Conservation (phyloP, 2,329 filamentous ascomycete species). For the Ceratocystis diversiconidia region DNA sequence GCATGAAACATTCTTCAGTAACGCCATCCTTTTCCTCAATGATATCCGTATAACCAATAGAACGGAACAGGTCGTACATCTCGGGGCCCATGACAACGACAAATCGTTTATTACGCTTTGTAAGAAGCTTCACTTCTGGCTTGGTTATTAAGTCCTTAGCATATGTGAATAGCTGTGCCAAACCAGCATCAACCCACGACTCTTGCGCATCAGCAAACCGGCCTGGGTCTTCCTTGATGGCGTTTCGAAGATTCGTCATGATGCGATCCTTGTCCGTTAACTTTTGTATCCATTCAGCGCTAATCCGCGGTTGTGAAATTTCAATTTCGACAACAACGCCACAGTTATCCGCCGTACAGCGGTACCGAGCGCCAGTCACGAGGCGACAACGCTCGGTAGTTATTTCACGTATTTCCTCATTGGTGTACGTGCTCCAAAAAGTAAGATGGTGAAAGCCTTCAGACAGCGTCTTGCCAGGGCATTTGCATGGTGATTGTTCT, state of each 20-base stretch:
- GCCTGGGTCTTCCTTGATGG: conserved; percentile 32
- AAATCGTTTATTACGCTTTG: conserved; percentile 43
- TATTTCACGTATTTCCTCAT: conserved; percentile 7
- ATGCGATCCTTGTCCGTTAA: conserved; percentile 35
- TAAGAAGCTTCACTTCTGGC: conserved; percentile 32
- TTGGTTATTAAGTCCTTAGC: conserved; percentile 35
- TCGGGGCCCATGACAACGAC: conserved; percentile 38
- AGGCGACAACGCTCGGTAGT: conserved; percentile 15
- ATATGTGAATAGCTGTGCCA: conserved; percentile 37
- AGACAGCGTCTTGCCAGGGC: conserved; percentile 9
- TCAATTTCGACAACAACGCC: conserved; percentile 26
- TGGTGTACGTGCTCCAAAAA: conserved; percentile 13
- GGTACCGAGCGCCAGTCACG: conserved; percentile 17
- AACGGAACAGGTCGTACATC: conserved; percentile 35
- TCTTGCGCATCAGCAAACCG: conserved; percentile 33
- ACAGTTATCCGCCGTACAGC: conserved; percentile 16
- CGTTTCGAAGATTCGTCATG: conserved; percentile 27
- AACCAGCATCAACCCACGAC: conserved; percentile 29
- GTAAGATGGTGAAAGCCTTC: conserved; percentile 18
- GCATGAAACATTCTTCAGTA: conserved; percentile 28
- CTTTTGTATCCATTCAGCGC: conserved; percentile 29
- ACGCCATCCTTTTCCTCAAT: conserved; percentile 28
- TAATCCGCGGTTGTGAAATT: conserved; percentile 36
- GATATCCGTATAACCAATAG: conserved; percentile 35
- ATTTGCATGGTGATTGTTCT: conserved; percentile 16